Conservation (phyloP, 495 filamentous ascomycete genomes). For the Lasiosphaeris hirsuta region DNA sequence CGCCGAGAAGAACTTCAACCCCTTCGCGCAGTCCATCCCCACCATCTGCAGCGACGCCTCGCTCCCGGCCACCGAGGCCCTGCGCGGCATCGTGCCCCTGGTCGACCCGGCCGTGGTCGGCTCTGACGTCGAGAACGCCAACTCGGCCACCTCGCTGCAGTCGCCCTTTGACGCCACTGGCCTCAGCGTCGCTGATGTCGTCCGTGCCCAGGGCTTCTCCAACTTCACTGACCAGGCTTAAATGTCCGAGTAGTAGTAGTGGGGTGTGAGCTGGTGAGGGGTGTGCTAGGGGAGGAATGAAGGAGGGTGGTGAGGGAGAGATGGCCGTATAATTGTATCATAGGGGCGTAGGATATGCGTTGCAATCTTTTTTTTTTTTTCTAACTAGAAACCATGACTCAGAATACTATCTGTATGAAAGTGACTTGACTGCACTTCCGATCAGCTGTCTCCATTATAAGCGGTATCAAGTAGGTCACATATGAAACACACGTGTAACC, state of each 20-base stretch:
- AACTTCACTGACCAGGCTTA: conserved; percentile 49
- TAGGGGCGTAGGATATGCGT: not conserved
- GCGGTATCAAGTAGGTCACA: too few species aligned
- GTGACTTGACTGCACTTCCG: too few species aligned
- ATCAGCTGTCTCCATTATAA: too few species aligned
- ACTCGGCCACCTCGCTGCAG: conserved; percentile 43
- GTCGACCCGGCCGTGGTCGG: conserved; percentile 56
- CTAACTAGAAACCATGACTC: not conserved
- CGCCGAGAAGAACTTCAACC: conserved; percentile 68
- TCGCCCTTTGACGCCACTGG: conserved; percentile 49
- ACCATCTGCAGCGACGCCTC: conserved; percentile 54
- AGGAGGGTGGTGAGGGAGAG: not conserved
- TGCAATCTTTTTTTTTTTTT: not conserved
- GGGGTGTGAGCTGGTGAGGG: not conserved
- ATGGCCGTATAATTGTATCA: not conserved
- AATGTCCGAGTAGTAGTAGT: too few species aligned
- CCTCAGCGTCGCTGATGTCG: conserved; percentile 53
- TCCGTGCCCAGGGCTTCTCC: conserved; percentile 47
- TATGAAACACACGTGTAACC: too few species aligned
- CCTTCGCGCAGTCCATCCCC: conserved; percentile 52
- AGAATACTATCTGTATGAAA: not conserved
- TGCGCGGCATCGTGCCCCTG: conserved; percentile 58
- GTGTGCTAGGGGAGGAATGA: not conserved
- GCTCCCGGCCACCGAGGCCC: conserved; percentile 50
- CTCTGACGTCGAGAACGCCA: conserved; percentile 52